Conservation (phyloP, 2,329 filamentous ascomycete species). For the Trichoderma lentiforme region DNA sequence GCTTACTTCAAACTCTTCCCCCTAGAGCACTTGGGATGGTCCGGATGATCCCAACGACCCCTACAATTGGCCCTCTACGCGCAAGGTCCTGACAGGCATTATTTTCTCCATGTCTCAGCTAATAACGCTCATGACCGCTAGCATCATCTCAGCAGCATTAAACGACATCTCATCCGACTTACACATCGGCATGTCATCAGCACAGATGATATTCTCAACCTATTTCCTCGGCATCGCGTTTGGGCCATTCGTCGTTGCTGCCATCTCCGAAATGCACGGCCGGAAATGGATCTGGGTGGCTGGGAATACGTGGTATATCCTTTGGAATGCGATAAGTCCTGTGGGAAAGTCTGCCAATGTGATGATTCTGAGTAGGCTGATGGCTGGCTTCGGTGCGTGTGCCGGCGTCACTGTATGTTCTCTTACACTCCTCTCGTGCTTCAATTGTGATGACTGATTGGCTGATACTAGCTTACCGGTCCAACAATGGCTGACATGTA, state of each 20-base stretch:
- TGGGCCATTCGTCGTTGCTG: conserved; percentile 34
- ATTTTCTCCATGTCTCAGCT: conserved; percentile 34
- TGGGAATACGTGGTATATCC: conserved; percentile 33
- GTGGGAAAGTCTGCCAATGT: conserved; percentile 30
- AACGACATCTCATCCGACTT: conserved; percentile 33
- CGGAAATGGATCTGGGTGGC: conserved; percentile 34
- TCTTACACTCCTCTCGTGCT: not conserved
- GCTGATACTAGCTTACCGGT: conserved; percentile 28
- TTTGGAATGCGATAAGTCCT: conserved; percentile 37
- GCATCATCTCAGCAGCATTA: conserved; percentile 37
- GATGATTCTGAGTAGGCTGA: conserved; percentile 31
- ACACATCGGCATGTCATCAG: conserved; percentile 22
- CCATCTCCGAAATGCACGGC: conserved; percentile 34
- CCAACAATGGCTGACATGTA: conserved; percentile 39
- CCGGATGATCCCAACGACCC: not conserved
- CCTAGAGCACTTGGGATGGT: not conserved
- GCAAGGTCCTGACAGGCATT: conserved; percentile 27
- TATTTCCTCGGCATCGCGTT: conserved; percentile 37
- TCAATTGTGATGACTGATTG: not conserved
- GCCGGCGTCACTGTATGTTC: not conserved
- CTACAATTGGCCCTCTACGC: conserved; percentile 43
- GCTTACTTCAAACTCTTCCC: not conserved
- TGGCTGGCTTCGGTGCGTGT: conserved; percentile 14
- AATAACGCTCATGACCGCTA: conserved; percentile 36
- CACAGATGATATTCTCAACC: conserved; percentile 34